Conservation (phyloP, 371 early-diverging fungal species). For the Capniomyces stellatus region DNA sequence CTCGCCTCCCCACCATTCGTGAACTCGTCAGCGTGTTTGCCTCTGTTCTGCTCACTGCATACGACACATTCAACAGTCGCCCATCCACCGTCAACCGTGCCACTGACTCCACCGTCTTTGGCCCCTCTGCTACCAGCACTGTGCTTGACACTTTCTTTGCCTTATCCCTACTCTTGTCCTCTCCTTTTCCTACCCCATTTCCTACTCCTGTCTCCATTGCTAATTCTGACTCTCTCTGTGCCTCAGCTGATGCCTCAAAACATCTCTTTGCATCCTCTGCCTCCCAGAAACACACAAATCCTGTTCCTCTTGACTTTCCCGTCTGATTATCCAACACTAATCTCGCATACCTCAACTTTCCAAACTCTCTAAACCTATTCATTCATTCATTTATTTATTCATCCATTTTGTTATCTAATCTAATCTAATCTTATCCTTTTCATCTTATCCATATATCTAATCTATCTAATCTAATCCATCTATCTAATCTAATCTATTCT, state of each 20-base stretch:
- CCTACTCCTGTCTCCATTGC: conserved; percentile 26
- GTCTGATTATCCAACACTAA: conserved; percentile 66
- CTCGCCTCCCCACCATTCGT: conserved; percentile 34
- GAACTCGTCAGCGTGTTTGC: conserved; percentile 47
- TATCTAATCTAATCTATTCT: too few species aligned
- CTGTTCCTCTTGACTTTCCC: conserved; percentile 74
- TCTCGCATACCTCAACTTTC: conserved; percentile 60
- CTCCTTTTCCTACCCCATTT: conserved; percentile 45
- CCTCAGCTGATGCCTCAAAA: conserved; percentile 40
- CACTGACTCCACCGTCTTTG: conserved; percentile 28
- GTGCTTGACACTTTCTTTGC: conserved; percentile 31
- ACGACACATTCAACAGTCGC: conserved; percentile 58
- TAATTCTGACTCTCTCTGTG: conserved; percentile 21
- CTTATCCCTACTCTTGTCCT: conserved; percentile 33
- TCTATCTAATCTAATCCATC: too few species aligned
- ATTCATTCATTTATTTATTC: too few species aligned
- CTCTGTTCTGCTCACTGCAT: conserved; percentile 53
- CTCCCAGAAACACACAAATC: conserved; percentile 71
- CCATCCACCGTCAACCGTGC: conserved; percentile 54
- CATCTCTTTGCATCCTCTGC: conserved; percentile 53
- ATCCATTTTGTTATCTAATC: too few species aligned
- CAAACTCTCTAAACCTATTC: conserved; percentile 31
- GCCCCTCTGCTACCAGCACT: conserved; percentile 46
- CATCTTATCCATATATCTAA: too few species aligned
- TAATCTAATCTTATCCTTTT: too few species aligned